A percentile compares a stretch with the other conserved stretches of the same genome.
These are phyloP conservation scores for Hymenoscyphus salicellus DNA, from an alignment of 2,329 filamentous ascomycete genomes.

Conservation along the genomic window DNA sequence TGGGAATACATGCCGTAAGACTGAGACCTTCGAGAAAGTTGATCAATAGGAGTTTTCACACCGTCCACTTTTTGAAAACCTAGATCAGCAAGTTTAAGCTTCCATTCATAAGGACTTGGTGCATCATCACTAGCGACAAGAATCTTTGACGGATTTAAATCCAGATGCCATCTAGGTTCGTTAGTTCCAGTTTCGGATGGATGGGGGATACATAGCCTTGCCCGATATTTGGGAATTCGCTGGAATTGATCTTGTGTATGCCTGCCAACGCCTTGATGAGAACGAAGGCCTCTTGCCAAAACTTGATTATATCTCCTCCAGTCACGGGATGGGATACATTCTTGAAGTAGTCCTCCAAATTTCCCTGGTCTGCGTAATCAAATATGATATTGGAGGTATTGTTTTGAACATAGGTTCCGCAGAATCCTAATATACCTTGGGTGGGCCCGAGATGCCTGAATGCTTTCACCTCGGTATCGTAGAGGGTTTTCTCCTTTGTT, in stretches of 20 bases:
- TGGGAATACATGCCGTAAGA: conserved; percentile 21
- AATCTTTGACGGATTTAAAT: conserved; percentile 37
- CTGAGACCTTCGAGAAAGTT: conserved; percentile 9
- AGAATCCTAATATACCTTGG: conserved; percentile 31
- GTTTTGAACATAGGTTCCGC: conserved; percentile 30
- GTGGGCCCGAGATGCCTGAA: neutral
- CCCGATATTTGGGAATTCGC: neutral
- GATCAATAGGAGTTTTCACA: neutral
- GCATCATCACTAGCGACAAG: conserved; percentile 28
- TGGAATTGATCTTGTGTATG: conserved; percentile 21
- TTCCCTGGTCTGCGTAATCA: conserved; percentile 38
- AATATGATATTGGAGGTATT: conserved; percentile 36
- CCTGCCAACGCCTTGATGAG: conserved; percentile 33
- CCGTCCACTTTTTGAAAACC: conserved; percentile 23
- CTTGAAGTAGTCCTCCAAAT: conserved; percentile 35
- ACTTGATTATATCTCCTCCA: conserved; percentile 32
- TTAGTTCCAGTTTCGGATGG: neutral
- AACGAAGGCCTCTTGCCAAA: conserved; percentile 36
- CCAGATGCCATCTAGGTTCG: conserved; percentile 16
- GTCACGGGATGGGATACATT: conserved; percentile 26
- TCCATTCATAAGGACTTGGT: conserved; percentile 24
- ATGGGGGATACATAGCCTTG: neutral
- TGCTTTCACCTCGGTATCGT: neutral
- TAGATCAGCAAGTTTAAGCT: conserved; percentile 36
- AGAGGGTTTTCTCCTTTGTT: neutral